phyloP scores from a whole-genome alignment of 495 filamentous ascomycete species.

The Terfezia claveryi region DNA sequence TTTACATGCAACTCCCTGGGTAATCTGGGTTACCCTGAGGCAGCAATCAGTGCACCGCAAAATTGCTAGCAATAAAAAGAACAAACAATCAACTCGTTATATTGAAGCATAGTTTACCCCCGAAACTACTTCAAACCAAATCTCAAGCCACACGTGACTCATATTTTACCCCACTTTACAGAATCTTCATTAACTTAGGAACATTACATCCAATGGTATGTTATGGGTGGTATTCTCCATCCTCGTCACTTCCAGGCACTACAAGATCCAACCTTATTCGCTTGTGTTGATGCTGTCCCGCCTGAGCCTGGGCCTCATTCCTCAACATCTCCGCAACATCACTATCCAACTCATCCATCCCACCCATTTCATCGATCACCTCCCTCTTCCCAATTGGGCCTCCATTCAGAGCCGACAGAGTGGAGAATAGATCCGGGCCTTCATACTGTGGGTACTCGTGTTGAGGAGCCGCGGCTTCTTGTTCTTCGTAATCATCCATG shows the following conservation, averaged over 20 bases:
- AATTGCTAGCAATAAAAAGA: too few species aligned
- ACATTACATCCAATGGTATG: too few species aligned
- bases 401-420: slow-evolving; percentile 24
- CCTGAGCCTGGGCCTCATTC: slow-evolving; percentile 23
- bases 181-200: too few species aligned
- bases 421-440: slow-evolving; percentile 30
- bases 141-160: too few species aligned
- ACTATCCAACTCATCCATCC: slow-evolving; percentile 50
- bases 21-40: too few species aligned
- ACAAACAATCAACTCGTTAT: too few species aligned
- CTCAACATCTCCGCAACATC: slow-evolving; percentile 65
- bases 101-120: too few species aligned
- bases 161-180: too few species aligned
- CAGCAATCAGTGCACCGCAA: too few species aligned
- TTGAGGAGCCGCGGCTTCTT: slow-evolving; percentile 8
- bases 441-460: slow-evolving; percentile 21
- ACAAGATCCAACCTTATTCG: slow-evolving; percentile 12
- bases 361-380: slow-evolving; percentile 43
- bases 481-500: slow-evolving; percentile 14
- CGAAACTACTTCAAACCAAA: too few species aligned
- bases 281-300: slow-evolving; percentile 10
- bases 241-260: neutral
- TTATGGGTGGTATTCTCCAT: neutral
- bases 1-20: too few species aligned
- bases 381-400: slow-evolving; percentile 41